Conservation (phyloP, 257 asterid species). For the Anisodus tanguticus region DNA sequence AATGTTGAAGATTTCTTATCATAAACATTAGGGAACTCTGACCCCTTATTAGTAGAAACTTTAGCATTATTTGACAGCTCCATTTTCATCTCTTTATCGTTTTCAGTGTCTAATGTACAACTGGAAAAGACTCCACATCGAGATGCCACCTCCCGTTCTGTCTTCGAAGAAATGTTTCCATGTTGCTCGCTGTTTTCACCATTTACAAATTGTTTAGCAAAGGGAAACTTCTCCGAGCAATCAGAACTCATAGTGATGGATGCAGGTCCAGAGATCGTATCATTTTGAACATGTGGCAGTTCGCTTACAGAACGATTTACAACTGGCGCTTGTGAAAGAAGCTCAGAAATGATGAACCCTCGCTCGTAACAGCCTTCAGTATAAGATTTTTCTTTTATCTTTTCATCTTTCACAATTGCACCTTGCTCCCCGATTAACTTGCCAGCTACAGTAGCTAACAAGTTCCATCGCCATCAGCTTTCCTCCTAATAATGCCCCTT, state of each 20-base stretch:
- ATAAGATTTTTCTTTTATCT: conserved; percentile 52
- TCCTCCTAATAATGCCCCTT: conserved; percentile 56
- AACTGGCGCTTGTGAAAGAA: conserved; percentile 61
- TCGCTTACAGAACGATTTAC: conserved; percentile 46
- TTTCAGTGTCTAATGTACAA: conserved; percentile 57
- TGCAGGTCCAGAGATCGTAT: conserved; percentile 60
- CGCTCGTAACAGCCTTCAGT: conserved; percentile 49
- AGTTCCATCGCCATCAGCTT: conserved; percentile 50
- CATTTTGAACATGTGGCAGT: conserved; percentile 51
- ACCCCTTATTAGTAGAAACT: conserved; percentile 50
- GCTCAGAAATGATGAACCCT: conserved; percentile 72
- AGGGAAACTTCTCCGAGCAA: conserved; percentile 62
- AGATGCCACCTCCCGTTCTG: conserved; percentile 51
- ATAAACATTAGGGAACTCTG: conserved; percentile 44
- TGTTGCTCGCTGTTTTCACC: conserved; percentile 67
- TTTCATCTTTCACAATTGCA: conserved; percentile 45
- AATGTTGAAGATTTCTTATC: conserved; percentile 60
- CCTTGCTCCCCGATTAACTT: conserved; percentile 52
- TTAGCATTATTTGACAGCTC: conserved; percentile 56
- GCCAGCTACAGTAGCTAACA: conserved; percentile 78
- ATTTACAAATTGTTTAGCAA: conserved; percentile 54
- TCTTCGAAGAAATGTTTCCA: conserved; percentile 56
- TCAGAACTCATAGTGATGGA: conserved; percentile 73
- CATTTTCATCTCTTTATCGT: conserved; percentile 48
- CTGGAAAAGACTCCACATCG: conserved; percentile 53